Evolutionary conservation across 2,329 filamentous ascomycete genomes (phyloP).

Genomic region (Sphaerulina vaccinii): DNA sequence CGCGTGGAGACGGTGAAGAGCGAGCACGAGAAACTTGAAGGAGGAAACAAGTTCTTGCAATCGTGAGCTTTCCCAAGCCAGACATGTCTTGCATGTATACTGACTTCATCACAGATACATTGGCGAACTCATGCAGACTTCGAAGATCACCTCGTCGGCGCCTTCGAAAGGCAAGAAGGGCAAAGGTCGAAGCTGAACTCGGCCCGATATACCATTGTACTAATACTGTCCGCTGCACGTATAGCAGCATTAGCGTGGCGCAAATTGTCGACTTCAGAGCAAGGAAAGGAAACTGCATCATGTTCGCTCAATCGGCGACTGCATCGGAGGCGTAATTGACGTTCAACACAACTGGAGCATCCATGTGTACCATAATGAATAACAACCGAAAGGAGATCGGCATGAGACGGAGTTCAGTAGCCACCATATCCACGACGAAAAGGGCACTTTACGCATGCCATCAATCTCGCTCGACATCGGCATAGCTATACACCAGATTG

Average conservation of each 20-base stretch:
- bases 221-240: conserved; percentile 14
- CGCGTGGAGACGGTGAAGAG: conserved; percentile 91
- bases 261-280: conserved; percentile 17
- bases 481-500: no score
- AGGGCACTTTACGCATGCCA: no score
- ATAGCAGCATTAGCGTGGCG: conserved; percentile 25
- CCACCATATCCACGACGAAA: background rate
- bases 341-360: conserved; percentile 5
- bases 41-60: conserved; percentile 93
- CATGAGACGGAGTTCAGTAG: background rate
- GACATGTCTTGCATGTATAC: background rate
- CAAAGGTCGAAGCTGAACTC: conserved; percentile 25
- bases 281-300: conserved; percentile 15
- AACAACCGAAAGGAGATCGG: background rate
- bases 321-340: conserved; percentile 13
- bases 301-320: conserved; percentile 19
- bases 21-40: conserved; percentile 95
- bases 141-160: conserved; percentile 57
- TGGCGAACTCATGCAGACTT: conserved; percentile 84
- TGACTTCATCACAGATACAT: conserved; percentile 74
- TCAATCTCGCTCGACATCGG: no score
- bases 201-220: conserved; percentile 14
- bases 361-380: conserved; percentile 23
- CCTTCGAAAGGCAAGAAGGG: conserved; percentile 51
- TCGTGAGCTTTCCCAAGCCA: conserved; percentile 42